Evolutionary conservation across 1,139 yeast genomes (phyloP), one percentile per base, ranked within the genome.

Genomic region (Ogataea hybrid): DNA sequence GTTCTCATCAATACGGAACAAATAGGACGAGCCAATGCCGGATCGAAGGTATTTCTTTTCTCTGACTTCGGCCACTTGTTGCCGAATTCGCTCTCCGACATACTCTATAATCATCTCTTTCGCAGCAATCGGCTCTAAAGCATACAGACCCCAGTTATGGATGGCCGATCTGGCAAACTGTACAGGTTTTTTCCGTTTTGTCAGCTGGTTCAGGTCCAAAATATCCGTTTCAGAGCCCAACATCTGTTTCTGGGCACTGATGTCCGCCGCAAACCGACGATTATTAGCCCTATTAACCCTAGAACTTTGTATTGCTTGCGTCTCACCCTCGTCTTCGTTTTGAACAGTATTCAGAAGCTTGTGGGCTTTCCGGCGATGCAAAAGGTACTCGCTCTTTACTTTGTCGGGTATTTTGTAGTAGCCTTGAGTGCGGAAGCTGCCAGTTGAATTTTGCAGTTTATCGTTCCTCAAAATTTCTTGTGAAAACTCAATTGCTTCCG

Each of bases 91-190:
- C 57, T 92, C 98, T 25, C 99, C 99, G n/a, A 92, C 97, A 57
- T 92, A 92, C 63, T 94, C 99, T 48, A 94, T 92, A 56, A 92
- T 90, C 97, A 92, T 92, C 64, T 92, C 98, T 53, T 84, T 85
- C 1, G 95, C 94, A 11, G 89, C 86, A 57, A 92, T 92, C 1
- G 95, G 95, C 58, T 92, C 97, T 58, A 87, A 70, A 0, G 98
- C 98, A 65, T 89, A 92, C 37, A 92, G 67, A 0, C 99, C 99
- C 98, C 98, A 92, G 58, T 92, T 89, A 62, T 94, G 98, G 56
- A 92, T 92, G 0, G 97, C 95, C 1, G 97, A 89, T 43, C 98
- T 71, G 0, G 97, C 97, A 70, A 90, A 90, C 14, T 94, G 84
- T 10, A 92, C 97, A 0, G 96, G 96, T 61, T 92, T 92, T 63